These are phyloP conservation scores for Lasiodiplodia citricola DNA, from an alignment of 2,329 filamentous ascomycete species.

Conservation along the genomic window DNA sequence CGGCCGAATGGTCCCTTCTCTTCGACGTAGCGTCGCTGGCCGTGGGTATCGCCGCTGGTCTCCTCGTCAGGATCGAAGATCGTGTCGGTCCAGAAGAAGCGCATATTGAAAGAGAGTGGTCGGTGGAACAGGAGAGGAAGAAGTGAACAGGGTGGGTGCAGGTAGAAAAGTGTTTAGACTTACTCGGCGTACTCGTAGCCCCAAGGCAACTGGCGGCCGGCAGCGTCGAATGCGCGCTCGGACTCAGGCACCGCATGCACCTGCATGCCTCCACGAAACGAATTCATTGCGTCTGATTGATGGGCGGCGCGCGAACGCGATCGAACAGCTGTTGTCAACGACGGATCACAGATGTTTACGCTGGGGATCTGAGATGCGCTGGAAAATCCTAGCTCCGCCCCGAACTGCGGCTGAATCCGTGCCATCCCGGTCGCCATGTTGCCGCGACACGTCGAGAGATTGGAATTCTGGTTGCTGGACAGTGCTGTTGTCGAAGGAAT, in stretches of 20 bases:
- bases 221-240: slow-evolving; percentile 65
- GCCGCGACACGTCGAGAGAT: neutral
- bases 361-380: slow-evolving; percentile 6
- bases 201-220: slow-evolving; percentile 67
- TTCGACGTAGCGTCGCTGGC: slow-evolving; percentile 59
- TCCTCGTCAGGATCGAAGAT: slow-evolving; percentile 34
- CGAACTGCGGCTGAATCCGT: slow-evolving; percentile 14
- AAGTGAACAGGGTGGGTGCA: neutral
- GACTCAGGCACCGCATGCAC: slow-evolving; percentile 68
- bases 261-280: slow-evolving; percentile 57
- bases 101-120: slow-evolving; percentile 12
- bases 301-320: slow-evolving; percentile 20
- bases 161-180: slow-evolving; percentile 36
- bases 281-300: slow-evolving; percentile 23
- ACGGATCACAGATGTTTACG: slow-evolving; percentile 11
- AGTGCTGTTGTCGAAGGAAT: neutral
- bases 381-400: slow-evolving; percentile 24
- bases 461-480: neutral
- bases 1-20: slow-evolving; percentile 68
- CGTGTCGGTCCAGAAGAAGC: slow-evolving; percentile 13
- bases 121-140: slow-evolving; percentile 6
- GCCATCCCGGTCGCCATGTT: slow-evolving; percentile 5
- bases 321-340: neutral
- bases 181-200: slow-evolving; percentile 67
- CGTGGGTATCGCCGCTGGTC: slow-evolving; percentile 44